Evolutionary conservation across 1,284 basidiomycete species (phyloP).

Genomic region (Pseudozyma sp.): DNA sequence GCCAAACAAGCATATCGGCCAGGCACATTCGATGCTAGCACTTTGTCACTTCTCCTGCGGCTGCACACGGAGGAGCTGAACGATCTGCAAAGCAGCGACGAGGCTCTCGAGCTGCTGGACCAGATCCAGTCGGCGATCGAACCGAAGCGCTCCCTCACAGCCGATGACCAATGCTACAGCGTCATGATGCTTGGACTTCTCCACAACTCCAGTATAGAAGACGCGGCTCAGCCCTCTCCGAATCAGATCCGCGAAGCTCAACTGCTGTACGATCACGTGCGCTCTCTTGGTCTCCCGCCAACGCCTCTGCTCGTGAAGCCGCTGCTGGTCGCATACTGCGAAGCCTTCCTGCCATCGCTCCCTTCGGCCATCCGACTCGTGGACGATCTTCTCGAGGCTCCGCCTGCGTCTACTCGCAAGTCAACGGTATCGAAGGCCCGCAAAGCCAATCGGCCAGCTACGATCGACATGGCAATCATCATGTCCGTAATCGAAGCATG

Average conservation of each 20-base stretch:
- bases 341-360: conserved; percentile 52
- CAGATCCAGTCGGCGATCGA: conserved; percentile 18
- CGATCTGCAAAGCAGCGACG: conserved; percentile 49
- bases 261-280: conserved; percentile 48
- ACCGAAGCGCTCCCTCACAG: conserved; percentile 11
- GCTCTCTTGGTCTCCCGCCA: conserved; percentile 20
- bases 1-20: conserved; percentile 10
- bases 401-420: not conserved
- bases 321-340: conserved; percentile 54
- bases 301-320: conserved; percentile 48
- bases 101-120: conserved; percentile 45
- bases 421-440: not conserved
- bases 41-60: conserved; percentile 25
- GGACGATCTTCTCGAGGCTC: conserved; percentile 29
- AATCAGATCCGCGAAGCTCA: conserved; percentile 53
- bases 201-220: not conserved
- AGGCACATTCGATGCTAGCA: conserved; percentile 5
- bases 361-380: conserved; percentile 47
- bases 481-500: conserved; percentile 48
- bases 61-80: conserved; percentile 26
- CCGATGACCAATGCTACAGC: conserved; percentile 24
- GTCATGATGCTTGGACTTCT: conserved; percentile 32
- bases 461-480: conserved; percentile 20
- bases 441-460: not conserved
- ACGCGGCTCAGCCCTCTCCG: conserved; percentile 13